These are phyloP conservation scores for Russula ochroleuca DNA, from an alignment of 768 basidiomycete genomes.

Conservation along the genomic window DNA sequence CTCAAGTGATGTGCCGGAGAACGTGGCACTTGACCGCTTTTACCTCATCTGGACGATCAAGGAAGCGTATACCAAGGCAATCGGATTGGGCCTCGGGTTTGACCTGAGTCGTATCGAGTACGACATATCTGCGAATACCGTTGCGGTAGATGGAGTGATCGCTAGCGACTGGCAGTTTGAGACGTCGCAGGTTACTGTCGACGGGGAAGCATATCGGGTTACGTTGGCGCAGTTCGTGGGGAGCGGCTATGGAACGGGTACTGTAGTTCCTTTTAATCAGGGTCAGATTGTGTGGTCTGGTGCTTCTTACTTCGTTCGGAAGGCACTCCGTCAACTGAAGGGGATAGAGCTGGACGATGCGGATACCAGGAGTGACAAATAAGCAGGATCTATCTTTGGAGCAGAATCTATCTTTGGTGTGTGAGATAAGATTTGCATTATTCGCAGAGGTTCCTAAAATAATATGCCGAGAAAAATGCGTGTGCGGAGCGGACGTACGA, in stretches of 20 bases:
- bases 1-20: constrained; percentile 38
- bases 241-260: constrained; percentile 32
- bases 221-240: constrained; percentile 61
- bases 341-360: constrained; percentile 16
- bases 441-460: constrained; percentile 11
- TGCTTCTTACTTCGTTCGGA: constrained; percentile 23
- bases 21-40: constrained; percentile 56
- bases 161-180: constrained; percentile 65
- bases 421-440: constrained; percentile 9
- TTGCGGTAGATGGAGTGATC: constrained; percentile 55
- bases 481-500: constrained; percentile 5
- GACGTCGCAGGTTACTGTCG: constrained; percentile 51
- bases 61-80: constrained; percentile 87
- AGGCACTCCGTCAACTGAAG: constrained; percentile 21
- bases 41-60: constrained; percentile 89
- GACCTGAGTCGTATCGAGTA: constrained; percentile 76
- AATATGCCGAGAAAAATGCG: constrained; percentile 6
- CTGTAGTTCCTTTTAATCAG: constrained; percentile 16
- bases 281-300: constrained; percentile 17
- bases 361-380: constrained; percentile 2
- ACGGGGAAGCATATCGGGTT: constrained; percentile 55
- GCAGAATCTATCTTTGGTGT: not conserved
- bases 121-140: constrained; percentile 46
- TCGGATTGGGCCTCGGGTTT: constrained; percentile 79
- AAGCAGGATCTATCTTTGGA: constrained; percentile 7